phyloP scores from a whole-genome alignment of 805 yeast species.

The Kregervanrija pseudodelftensis region DNA sequence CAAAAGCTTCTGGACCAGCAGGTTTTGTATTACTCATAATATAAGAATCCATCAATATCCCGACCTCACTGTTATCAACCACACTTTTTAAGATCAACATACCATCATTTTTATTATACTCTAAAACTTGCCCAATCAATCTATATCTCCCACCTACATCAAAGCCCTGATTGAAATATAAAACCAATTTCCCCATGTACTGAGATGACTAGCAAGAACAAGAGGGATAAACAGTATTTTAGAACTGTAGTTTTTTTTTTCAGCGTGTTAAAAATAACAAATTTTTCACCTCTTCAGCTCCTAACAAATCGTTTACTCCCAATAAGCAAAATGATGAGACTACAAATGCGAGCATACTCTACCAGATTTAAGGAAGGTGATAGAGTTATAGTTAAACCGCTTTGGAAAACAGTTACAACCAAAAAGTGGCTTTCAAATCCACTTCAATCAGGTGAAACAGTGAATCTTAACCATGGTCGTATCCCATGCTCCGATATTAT shows the following conservation, averaged over 20 bases:
- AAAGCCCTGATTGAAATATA: background rate
- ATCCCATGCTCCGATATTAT: constrained; percentile 33
- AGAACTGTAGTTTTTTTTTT: background rate
- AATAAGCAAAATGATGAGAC: background rate
- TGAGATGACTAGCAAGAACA: background rate
- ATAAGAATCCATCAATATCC: constrained; percentile 8
- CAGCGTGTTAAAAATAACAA: background rate
- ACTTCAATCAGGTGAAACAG: constrained; percentile 14
- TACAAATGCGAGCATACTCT: constrained; percentile 10
- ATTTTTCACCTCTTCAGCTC: no score
- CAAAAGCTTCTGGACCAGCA: constrained; percentile 6
- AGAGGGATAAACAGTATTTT: background rate
- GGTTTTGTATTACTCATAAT: constrained; percentile 5
- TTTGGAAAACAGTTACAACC: constrained; percentile 17
- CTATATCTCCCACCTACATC: no score
- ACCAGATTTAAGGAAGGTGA: constrained; percentile 26
- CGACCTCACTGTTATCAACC: constrained; percentile 4
- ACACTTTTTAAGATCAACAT: constrained; percentile 11
- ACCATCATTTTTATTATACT: constrained; percentile 14
- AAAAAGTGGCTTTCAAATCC: constrained; percentile 27
- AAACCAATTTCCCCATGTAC: background rate
- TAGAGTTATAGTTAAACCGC: constrained; percentile 23
- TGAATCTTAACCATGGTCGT: constrained; percentile 20
- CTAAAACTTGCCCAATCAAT: constrained; percentile 14
- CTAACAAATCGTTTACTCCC: background rate